These are phyloP conservation scores for Labyrinthula sp. DNA, from an alignment of 352 stramenopile genomes.

Conservation along the genomic window DNA sequence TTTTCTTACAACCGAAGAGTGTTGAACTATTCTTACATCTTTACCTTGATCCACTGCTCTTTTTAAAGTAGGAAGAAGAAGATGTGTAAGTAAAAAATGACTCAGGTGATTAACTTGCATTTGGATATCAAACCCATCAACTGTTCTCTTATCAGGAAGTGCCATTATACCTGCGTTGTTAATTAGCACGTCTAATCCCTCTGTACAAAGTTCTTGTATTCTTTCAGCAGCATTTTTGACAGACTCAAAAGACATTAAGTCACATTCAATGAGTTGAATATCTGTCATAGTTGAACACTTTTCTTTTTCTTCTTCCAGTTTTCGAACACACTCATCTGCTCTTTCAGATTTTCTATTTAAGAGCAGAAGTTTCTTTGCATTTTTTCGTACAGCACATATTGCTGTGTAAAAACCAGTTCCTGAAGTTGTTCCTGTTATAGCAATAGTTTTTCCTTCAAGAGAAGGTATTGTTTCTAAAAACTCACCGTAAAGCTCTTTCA, in stretches of 20 bases:
- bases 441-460: constrained; percentile 38
- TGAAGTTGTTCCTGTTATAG: constrained; percentile 39
- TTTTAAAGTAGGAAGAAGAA: constrained; percentile 37
- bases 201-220: constrained; percentile 15
- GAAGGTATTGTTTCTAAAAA: constrained; percentile 31
- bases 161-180: constrained; percentile 40
- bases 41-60: constrained; percentile 29
- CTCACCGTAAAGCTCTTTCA: constrained; percentile 9
- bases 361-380: constrained; percentile 33
- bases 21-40: constrained; percentile 39
- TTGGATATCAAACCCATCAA: constrained; percentile 41
- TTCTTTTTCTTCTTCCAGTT: constrained; percentile 29
- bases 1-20: constrained; percentile 31
- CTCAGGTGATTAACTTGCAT: constrained; percentile 43
- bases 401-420: constrained; percentile 36
- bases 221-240: constrained; percentile 33
- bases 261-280: constrained; percentile 36
- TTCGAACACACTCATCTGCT: constrained; percentile 7
- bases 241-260: constrained; percentile 37
- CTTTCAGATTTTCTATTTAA: constrained; percentile 39
- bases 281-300: constrained; percentile 3
- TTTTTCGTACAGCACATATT: constrained; percentile 27
- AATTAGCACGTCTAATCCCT: constrained; percentile 28
- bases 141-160: constrained; percentile 33
- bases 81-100: constrained; percentile 39